phyloP scores from a whole-genome alignment of 768 basidiomycete genomes.

The Heimioporus sp. region DNA sequence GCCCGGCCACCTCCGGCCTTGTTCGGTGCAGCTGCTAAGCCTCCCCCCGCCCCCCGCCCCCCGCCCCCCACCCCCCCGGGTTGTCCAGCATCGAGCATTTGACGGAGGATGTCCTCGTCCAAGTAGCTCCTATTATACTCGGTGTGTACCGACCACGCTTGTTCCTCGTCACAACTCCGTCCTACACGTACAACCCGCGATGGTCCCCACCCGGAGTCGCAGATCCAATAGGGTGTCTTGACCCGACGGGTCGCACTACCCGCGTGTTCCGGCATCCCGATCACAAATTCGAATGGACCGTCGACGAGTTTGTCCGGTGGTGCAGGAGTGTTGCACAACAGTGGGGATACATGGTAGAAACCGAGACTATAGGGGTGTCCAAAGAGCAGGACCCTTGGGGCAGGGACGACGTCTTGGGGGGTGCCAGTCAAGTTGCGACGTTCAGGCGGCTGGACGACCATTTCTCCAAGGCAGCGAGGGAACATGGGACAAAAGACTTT shows the following conservation, averaged over 20 bases:
- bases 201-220: slow-evolving; percentile 57
- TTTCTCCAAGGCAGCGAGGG: slow-evolving; percentile 33
- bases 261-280: slow-evolving; percentile 79
- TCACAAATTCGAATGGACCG: slow-evolving; percentile 90
- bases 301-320: slow-evolving; percentile 66
- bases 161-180: slow-evolving; percentile 82
- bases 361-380: slow-evolving; percentile 58
- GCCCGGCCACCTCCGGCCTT: too few species aligned
- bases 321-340: slow-evolving; percentile 52
- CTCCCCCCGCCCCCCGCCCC: too few species aligned
- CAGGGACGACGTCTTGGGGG: slow-evolving; percentile 61
- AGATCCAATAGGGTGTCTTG: slow-evolving; percentile 51
- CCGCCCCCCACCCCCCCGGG: too few species aligned
- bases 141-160: slow-evolving; percentile 75
- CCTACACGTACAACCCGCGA: slow-evolving; percentile 77
- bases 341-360: slow-evolving; percentile 73
- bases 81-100: slow-evolving; percentile 75
- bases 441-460: slow-evolving; percentile 51
- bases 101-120: slow-evolving; percentile 50
- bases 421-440: slow-evolving; percentile 64
- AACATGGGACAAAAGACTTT: slow-evolving; percentile 5
- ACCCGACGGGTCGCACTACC: slow-evolving; percentile 74
- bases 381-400: slow-evolving; percentile 67
- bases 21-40: slow-evolving; percentile 2
- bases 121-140: slow-evolving; percentile 69